Base-by-base conservation (phyloP, 139 green algal genomes). In the Chlorella sp. region DNA sequence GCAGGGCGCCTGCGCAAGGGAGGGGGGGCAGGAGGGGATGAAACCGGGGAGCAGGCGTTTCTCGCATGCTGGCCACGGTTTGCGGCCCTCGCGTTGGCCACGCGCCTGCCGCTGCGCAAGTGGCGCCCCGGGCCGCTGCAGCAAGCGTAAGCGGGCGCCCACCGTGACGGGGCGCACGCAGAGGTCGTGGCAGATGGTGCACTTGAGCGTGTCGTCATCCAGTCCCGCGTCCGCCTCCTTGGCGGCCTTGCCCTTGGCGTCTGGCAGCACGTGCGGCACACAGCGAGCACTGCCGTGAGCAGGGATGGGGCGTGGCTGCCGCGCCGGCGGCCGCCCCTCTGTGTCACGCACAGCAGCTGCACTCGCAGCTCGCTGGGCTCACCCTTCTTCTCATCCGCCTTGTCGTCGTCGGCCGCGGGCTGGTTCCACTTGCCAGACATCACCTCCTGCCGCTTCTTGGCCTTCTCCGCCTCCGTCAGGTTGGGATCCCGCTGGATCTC, bases 81-180 rank as follows among this genome's bases (percentile, higher is more conserved):
- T n/a, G n/a, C n/a, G n/a, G n/a, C n/a, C n/a, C n/a, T n/a, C n/a
- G n/a, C n/a, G n/a, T n/a, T n/a, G n/a, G n/a, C n/a, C n/a, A n/a
- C n/a, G n/a, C n/a, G n/a, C n/a, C n/a, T n/a, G n/a, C n/a, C n/a
- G n/a, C n/a, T n/a, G n/a, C n/a, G n/a, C n/a, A n/a, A n/a, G n/a
- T n/a, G n/a, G n/a, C n/a, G n/a, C n/a, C n/a, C n/a, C n/a, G n/a
- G n/a, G n/a, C n/a, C n/a, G n/a, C n/a, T n/a, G n/a, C n/a, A n/a
- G n/a, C n/a, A n/a, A n/a, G n/a, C n/a, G n/a, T n/a, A n/a, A 69
- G 45, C 50, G n/a, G 12, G 2, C 1, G 14, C 89, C 71, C 53
- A 95, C 93, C 69, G 94, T 97, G 40, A 98, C 90, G 38, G 94
- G 94, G 19, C 93, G 83, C 11, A 92, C 86, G 66, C 93, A 96